These are phyloP conservation scores for Fraxinus dipetala DNA, from an alignment of 305 asterid genomes.

Conservation along the genomic window DNA sequence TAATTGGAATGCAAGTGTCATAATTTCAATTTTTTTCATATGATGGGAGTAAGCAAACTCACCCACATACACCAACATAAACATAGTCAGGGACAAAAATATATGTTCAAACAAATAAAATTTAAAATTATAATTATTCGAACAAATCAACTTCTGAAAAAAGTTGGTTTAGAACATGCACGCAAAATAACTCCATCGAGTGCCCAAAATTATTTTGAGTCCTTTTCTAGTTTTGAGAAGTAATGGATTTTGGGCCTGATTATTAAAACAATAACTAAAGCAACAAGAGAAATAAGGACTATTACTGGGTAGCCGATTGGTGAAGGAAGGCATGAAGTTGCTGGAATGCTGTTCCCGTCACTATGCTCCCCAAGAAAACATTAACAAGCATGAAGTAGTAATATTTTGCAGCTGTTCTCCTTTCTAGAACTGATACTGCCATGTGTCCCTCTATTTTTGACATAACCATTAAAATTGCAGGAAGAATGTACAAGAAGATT, in stretches of 20 bases:
- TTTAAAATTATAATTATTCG: neutral
- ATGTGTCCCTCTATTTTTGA: conserved; percentile 95
- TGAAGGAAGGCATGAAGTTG: conserved; percentile 92
- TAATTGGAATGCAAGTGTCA: neutral
- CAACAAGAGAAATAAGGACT: conserved; percentile 13
- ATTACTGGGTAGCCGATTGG: conserved; percentile 77
- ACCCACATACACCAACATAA: neutral
- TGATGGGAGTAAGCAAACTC: neutral
- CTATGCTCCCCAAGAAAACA: conserved; percentile 92
- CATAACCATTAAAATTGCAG: conserved; percentile 67
- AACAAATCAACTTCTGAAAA: neutral
- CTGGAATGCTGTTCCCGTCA: conserved; percentile 92
- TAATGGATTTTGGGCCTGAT: neutral
- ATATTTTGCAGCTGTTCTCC: conserved; percentile 88
- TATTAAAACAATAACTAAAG: neutral
- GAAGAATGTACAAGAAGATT: conserved; percentile 67
- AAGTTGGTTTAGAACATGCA: neutral
- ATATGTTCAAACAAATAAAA: neutral
- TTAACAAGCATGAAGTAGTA: conserved; percentile 93
- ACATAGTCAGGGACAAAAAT: neutral
- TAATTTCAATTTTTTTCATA: neutral
- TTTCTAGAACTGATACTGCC: conserved; percentile 73
- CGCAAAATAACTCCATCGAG: neutral
- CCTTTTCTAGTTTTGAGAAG: neutral
- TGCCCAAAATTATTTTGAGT: neutral